A percentile compares a stretch with the other conserved stretches of the same genome.
phyloP scores from a whole-genome alignment of 306 rosid species.

The Cicer bijugum region DNA sequence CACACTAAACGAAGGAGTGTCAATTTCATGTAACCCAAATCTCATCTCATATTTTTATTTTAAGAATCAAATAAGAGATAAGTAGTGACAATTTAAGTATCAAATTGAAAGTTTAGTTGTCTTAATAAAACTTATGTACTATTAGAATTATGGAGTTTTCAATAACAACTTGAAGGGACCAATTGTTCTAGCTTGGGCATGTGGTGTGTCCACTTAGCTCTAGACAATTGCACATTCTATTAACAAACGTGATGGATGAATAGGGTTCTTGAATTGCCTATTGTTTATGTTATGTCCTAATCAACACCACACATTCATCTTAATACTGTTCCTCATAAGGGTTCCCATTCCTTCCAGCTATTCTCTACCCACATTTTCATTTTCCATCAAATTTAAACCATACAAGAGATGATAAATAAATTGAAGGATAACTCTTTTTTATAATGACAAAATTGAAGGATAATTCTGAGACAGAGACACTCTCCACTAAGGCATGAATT shows the following conservation, averaged over 20 bases:
- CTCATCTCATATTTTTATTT: no score
- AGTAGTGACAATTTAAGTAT: no score
- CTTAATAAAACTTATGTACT: no score
- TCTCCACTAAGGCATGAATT: background rate
- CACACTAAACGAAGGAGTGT: no score
- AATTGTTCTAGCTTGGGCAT: slow-evolving; percentile 48
- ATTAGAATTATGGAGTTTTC: background rate
- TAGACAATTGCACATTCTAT: slow-evolving; percentile 59
- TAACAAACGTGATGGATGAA: slow-evolving; percentile 43
- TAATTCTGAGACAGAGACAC: slow-evolving; percentile 45
- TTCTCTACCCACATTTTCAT: slow-evolving; percentile 50
- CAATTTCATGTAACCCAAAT: no score
- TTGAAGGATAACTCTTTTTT: no score
- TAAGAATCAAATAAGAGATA: no score
- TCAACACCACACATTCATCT: slow-evolving; percentile 41
- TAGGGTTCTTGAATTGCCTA: slow-evolving; percentile 47
- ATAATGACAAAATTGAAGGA: background rate
- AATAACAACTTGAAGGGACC: slow-evolving; percentile 51
- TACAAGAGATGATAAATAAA: slow-evolving; percentile 16
- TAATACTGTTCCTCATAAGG: slow-evolving; percentile 32
- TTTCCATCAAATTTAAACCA: slow-evolving; percentile 42
- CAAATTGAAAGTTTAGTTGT: no score
- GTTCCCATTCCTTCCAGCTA: slow-evolving; percentile 44
- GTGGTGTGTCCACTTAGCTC: slow-evolving; percentile 48
- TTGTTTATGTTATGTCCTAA: slow-evolving; percentile 46